Conservation (phyloP, 805 yeast species). For the Saccharomyces kudriavzevii region DNA sequence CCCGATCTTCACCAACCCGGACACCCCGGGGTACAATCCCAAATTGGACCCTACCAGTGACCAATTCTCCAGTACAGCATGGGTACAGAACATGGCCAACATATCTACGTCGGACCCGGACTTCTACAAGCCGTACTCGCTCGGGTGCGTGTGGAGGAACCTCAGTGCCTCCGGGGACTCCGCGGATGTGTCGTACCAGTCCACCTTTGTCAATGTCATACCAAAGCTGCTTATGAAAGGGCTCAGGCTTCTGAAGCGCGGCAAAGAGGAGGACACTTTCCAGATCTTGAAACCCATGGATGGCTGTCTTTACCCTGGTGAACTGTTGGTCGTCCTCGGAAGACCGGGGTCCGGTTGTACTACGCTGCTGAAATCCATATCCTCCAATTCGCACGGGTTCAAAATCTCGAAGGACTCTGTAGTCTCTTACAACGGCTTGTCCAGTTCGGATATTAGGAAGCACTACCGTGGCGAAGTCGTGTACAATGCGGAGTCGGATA, state of each 20-base stretch:
- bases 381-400: conserved; percentile 55
- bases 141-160: conserved; percentile 53
- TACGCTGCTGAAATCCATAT: conserved; percentile 52
- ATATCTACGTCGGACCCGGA: conserved; percentile 48
- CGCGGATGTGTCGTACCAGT: conserved; percentile 58
- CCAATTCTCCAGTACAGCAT: conserved; percentile 50
- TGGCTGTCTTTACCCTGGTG: conserved; percentile 54
- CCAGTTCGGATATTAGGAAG: conserved; percentile 40
- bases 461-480: conserved; percentile 63
- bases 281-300: conserved; percentile 60
- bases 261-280: conserved; percentile 30
- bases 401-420: conserved; percentile 38
- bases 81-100: conserved; percentile 60
- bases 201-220: conserved; percentile 43
- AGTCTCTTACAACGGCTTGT: conserved; percentile 48
- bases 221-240: conserved; percentile 22
- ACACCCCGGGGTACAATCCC: conserved; percentile 28
- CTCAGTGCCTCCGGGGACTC: conserved; percentile 59
- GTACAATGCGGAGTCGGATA: conserved; percentile 61
- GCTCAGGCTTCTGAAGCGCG: conserved; percentile 17
- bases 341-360: conserved; percentile 78
- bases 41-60: conserved; percentile 51
- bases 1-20: conserved; percentile 16
- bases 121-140: conserved; percentile 50
- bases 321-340: conserved; percentile 60